Percentiles rank a stretch among this genome's conserved stretches.
These are phyloP conservation scores for Harringtonia lauricola DNA, from an alignment of 2,329 filamentous ascomycete genomes.

Conservation along the genomic window DNA sequence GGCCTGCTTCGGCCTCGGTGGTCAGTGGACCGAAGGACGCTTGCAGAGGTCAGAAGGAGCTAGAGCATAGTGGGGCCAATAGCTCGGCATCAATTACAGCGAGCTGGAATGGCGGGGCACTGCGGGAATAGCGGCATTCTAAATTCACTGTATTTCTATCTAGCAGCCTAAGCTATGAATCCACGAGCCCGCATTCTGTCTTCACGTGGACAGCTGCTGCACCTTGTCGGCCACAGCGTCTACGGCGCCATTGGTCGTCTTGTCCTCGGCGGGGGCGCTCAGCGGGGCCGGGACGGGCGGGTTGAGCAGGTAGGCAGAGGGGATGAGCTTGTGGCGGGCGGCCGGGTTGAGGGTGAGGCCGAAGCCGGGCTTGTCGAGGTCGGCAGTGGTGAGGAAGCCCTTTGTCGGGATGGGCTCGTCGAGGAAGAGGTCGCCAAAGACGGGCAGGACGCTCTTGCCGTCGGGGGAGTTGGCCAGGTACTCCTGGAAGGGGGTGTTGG, in stretches of 20 bases:
- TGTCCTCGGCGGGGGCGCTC: slow-evolving; percentile 21
- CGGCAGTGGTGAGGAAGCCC: slow-evolving; percentile 68
- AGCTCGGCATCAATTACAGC: slow-evolving; percentile 20
- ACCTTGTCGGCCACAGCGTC: slow-evolving; percentile 13
- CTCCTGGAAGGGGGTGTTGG: slow-evolving; percentile 91
- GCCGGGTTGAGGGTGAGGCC: slow-evolving; percentile 77
- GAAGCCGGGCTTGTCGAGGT: slow-evolving; percentile 83
- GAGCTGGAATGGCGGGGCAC: no score
- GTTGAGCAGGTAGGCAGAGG: slow-evolving; percentile 61
- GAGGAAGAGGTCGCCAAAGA: slow-evolving; percentile 82
- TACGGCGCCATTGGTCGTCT: neutral
- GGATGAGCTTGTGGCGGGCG: slow-evolving; percentile 59
- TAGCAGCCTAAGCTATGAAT: no score
- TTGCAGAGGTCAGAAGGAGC: no score
- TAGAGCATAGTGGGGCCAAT: neutral
- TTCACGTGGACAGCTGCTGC: neutral
- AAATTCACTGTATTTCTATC: no score
- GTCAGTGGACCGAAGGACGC: no score
- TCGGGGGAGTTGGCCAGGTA: slow-evolving; percentile 90
- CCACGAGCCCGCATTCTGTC: no score
- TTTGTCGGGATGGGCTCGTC: slow-evolving; percentile 83
- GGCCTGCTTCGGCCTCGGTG: no score
- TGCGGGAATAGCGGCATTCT: no score
- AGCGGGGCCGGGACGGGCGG: slow-evolving; percentile 44
- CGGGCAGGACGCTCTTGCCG: slow-evolving; percentile 78